A percentile compares a stretch with the other conserved stretches of the same genome.
Conservation (phyloP, 257 asterid species). For the Solanum virginianum region DNA sequence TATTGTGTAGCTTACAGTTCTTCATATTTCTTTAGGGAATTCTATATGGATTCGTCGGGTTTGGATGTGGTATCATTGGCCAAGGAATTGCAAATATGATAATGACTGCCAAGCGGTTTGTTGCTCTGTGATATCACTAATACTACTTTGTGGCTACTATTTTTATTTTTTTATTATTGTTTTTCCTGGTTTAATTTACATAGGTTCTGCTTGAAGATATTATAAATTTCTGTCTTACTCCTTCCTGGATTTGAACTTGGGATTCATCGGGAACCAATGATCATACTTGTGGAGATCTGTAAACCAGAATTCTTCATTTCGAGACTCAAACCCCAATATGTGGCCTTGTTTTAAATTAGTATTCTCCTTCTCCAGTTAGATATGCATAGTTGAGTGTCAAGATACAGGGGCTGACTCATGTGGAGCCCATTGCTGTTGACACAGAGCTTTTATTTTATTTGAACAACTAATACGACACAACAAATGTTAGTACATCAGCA, state of each 20-base stretch:
- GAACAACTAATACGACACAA: background rate
- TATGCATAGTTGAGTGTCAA: background rate
- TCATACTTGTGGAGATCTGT: background rate
- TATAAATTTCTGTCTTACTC: background rate
- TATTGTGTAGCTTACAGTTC: background rate
- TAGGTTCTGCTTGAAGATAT: background rate
- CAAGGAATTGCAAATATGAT: conserved; percentile 94
- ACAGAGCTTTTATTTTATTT: background rate
- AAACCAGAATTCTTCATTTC: background rate
- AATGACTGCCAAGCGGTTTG: conserved; percentile 91
- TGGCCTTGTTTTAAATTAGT: background rate
- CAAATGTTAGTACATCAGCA: background rate
- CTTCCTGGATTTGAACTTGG: conserved; percentile 1
- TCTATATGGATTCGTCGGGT: conserved; percentile 83
- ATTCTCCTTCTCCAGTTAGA: background rate
- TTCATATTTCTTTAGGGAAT: conserved; percentile 49
- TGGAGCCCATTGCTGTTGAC: background rate
- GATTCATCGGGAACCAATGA: background rate
- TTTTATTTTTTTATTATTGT: background rate
- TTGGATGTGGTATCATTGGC: conserved; percentile 92
- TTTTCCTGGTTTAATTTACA: background rate
- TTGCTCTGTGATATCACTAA: background rate
- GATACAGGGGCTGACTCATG: background rate
- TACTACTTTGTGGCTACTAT: background rate
- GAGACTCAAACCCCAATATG: background rate